Percentiles rank a stretch among this genome's conserved stretches.
Conservation (phyloP, 257 asterid genomes). For the Schizonepeta tenuifolia region DNA sequence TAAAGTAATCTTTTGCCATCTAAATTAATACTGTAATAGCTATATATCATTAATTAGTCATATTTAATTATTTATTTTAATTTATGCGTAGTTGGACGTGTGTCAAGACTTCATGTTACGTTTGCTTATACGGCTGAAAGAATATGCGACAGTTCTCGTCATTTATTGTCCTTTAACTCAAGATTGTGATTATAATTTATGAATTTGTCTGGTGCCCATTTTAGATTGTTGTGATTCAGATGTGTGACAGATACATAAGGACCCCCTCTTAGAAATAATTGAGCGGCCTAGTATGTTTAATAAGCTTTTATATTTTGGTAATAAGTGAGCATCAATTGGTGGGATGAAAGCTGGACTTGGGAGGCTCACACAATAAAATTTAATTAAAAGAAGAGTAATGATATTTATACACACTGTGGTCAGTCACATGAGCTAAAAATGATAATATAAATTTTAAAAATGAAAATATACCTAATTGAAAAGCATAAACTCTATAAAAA, state of each 20-base stretch:
- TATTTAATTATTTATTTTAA: not conserved
- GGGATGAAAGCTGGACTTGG: slow-evolving; percentile 31
- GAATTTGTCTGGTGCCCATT: not conserved
- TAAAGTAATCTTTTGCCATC: not conserved
- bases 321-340: slow-evolving; percentile 18
- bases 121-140: not conserved
- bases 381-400: no score
- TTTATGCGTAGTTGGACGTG: not conserved
- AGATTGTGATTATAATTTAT: slow-evolving; percentile 3
- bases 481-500: no score
- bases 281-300: slow-evolving; percentile 11
- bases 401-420: no score
- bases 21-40: not conserved
- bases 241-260: slow-evolving; percentile 21
- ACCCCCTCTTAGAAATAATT: not conserved
- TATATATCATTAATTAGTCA: not conserved
- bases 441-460: no score
- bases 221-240: slow-evolving; percentile 11
- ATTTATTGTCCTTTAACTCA: slow-evolving; percentile 2
- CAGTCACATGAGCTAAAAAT: no score
- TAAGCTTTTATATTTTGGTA: slow-evolving; percentile 6
- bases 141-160: not conserved
- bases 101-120: not conserved
- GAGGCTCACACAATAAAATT: not conserved
- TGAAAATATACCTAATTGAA: no score